These are phyloP conservation scores for Heracleum sosnowskyi DNA, from an alignment of 129 eudicot species.

Conservation along the genomic window DNA sequence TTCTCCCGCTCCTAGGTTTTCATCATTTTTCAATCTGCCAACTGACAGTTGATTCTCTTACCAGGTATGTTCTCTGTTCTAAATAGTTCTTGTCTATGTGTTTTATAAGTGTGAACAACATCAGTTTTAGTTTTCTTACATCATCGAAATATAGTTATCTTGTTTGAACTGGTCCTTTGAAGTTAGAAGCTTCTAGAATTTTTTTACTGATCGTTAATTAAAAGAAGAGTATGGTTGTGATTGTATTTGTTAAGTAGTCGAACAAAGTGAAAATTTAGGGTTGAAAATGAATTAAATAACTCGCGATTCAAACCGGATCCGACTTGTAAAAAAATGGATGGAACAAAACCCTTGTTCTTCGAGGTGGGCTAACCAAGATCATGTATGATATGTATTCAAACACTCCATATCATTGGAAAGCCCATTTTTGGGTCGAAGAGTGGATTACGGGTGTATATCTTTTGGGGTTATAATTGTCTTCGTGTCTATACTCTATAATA, in stretches of 20 bases:
- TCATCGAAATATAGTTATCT: not conserved
- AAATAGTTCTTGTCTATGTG: not conserved
- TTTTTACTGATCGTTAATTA: not conserved
- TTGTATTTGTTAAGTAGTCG: not conserved
- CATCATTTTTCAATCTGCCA: not conserved
- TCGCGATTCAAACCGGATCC: not conserved
- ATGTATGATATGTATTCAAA: too few relatives aligned
- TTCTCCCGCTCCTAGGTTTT: not conserved
- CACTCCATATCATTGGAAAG: too few relatives aligned
- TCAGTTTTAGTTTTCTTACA: not conserved
- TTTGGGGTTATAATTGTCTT: too few relatives aligned
- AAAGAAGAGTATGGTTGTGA: not conserved
- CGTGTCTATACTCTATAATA: too few relatives aligned
- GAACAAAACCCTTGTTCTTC: not conserved
- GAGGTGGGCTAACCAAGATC: too few relatives aligned
- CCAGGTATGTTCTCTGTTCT: not conserved
- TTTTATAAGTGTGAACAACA: not conserved
- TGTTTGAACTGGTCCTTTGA: not conserved
- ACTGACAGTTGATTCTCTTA: not conserved
- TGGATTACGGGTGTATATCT: too few relatives aligned
- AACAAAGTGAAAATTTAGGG: not conserved
- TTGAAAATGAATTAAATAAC: not conserved
- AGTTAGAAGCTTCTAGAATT: not conserved
- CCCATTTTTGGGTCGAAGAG: too few relatives aligned
- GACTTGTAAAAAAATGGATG: too few relatives aligned